Conservation (phyloP, 495 filamentous ascomycete species). For the Pyronema domesticum region DNA sequence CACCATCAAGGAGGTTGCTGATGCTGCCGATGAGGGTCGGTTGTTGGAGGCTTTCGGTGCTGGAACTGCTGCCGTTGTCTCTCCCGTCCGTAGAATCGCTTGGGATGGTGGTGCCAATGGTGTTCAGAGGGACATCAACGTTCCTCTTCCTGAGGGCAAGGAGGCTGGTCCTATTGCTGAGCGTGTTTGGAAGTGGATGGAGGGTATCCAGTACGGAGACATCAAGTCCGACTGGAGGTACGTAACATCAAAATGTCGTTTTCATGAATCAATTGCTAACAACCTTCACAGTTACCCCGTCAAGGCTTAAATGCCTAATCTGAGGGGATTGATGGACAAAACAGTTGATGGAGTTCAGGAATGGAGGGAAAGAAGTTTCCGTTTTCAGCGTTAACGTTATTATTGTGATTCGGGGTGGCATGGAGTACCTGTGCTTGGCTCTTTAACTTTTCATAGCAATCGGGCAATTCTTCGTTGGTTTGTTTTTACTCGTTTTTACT, state of each 20-base stretch:
- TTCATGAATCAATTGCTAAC: neutral
- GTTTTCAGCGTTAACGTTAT: neutral
- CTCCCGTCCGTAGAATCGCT: conserved; percentile 68
- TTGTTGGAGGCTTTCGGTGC: conserved; percentile 83
- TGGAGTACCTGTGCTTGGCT: neutral
- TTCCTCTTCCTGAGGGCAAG: conserved; percentile 37
- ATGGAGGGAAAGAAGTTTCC: neutral
- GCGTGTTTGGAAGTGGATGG: conserved; percentile 90
- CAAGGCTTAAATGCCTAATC: neutral
- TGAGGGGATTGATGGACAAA: neutral
- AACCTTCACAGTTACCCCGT: neutral
- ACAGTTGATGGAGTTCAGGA: neutral
- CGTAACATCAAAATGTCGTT: neutral
- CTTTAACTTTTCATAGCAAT: neutral
- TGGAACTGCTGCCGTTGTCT: conserved; percentile 72
- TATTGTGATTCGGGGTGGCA: neutral
- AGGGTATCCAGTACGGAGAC: conserved; percentile 84
- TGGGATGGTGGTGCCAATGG: conserved; percentile 71
- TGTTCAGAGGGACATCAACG: conserved; percentile 35
- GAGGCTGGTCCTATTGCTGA: conserved; percentile 74
- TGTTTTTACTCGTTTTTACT: neutral
- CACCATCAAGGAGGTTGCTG: conserved; percentile 64
- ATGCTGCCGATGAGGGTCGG: conserved; percentile 67
- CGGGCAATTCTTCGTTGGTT: neutral
- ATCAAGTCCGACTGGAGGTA: conserved; percentile 59